A percentile compares a stretch with the other conserved stretches of the same genome.
Evolutionary conservation across 129 eudicot species (phyloP).

Genomic region (Tagetes erecta): DNA sequence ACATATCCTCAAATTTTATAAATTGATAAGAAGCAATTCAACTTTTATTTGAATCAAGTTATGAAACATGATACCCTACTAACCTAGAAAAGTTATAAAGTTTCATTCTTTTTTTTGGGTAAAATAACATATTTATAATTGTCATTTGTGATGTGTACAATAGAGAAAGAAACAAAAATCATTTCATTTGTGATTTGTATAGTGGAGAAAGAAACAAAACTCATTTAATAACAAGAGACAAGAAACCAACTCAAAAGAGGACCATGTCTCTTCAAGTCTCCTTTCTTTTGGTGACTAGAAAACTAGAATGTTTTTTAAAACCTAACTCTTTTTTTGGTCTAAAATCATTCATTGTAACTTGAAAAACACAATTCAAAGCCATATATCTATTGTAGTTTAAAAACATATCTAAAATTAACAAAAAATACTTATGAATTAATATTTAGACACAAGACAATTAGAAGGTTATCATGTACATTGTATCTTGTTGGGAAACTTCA

Average conservation of each 20-base stretch:
- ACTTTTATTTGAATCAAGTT: background rate
- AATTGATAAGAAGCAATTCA: background rate
- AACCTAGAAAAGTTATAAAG: background rate
- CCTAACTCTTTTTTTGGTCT: slow-evolving; percentile 28
- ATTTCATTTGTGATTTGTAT: slow-evolving; percentile 22
- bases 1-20: background rate
- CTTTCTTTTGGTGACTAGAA: slow-evolving; percentile 26
- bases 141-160: background rate
- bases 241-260: slow-evolving; percentile 18
- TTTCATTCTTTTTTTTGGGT: background rate
- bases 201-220: slow-evolving; percentile 29
- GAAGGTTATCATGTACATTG: slow-evolving; percentile 19
- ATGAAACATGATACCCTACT: background rate
- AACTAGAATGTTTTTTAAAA: slow-evolving; percentile 29
- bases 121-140: slow-evolving; percentile 5
- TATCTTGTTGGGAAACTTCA: slow-evolving; percentile 39
- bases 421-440: no score
- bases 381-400: background rate
- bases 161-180: slow-evolving; percentile 27
- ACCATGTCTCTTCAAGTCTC: slow-evolving; percentile 23
- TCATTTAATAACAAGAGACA: slow-evolving; percentile 34
- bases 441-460: background rate
- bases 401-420: background rate
- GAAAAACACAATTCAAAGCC: background rate
- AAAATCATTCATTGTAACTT: background rate